A percentile compares a stretch with the other conserved stretches of the same genome.
Evolutionary conservation across 2,329 filamentous ascomycete species (phyloP).

Genomic region (Tolypocladium sp.): DNA sequence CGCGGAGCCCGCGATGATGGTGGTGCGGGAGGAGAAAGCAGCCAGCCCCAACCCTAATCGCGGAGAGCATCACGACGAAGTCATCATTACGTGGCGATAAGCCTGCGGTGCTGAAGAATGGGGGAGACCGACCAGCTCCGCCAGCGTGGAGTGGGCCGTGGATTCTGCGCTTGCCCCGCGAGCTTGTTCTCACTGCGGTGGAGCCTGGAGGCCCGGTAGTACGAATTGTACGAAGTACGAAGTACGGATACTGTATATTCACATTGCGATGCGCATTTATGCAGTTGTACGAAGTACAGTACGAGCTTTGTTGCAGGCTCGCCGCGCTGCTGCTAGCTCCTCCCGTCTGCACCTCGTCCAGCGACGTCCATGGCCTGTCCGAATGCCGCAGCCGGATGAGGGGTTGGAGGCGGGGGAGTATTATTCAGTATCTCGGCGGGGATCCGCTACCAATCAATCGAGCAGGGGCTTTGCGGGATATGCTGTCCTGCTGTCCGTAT

Average conservation of each 20-base stretch:
- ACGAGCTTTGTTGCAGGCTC: background rate
- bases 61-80: background rate
- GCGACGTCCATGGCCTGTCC: background rate
- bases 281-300: background rate
- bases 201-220: too few relatives aligned
- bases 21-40: constrained; percentile 1
- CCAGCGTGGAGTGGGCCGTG: background rate
- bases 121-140: background rate
- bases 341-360: background rate
- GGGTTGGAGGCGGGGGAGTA: background rate
- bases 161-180: background rate
- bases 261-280: background rate
- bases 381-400: background rate
- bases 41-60: background rate
- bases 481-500: background rate
- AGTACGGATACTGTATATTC: too few relatives aligned
- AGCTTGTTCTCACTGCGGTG: background rate
- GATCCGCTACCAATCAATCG: background rate
- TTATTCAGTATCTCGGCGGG: background rate
- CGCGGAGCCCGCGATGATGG: background rate
- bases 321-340: background rate
- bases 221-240: too few relatives aligned
- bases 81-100: background rate
- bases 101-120: background rate
- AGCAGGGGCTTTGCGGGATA: background rate